These are phyloP conservation scores for Penicillium ochrochloron DNA, from an alignment of 495 filamentous ascomycete genomes.

Conservation along the genomic window DNA sequence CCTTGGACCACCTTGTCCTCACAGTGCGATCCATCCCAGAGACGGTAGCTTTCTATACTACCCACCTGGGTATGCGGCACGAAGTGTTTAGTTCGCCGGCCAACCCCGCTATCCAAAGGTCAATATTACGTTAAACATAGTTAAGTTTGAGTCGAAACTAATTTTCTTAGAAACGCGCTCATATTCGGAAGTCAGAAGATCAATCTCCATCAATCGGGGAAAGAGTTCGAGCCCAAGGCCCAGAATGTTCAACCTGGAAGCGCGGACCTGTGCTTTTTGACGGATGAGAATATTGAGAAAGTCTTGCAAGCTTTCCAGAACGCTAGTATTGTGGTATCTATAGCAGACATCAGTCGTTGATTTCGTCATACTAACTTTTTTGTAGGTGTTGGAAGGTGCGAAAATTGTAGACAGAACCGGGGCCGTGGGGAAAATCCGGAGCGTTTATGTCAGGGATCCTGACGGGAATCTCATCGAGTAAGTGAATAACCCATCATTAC, in stretches of 20 bases:
- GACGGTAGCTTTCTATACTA: slow-evolving; percentile 54
- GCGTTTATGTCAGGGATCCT: slow-evolving; percentile 59
- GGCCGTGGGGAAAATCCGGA: slow-evolving; percentile 52
- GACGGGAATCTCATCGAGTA: slow-evolving; percentile 63
- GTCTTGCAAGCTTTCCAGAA: slow-evolving; percentile 39
- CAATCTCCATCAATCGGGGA: slow-evolving; percentile 56
- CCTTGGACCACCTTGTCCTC: slow-evolving; percentile 59
- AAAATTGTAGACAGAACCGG: slow-evolving; percentile 55
- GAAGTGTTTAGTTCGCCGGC: slow-evolving; percentile 46
- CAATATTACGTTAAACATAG: background rate
- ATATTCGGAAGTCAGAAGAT: slow-evolving; percentile 58
- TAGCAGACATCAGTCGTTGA: background rate
- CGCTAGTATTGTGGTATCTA: slow-evolving; percentile 43
- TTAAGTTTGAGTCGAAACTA: background rate
- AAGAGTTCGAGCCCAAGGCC: slow-evolving; percentile 61
- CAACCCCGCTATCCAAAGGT: slow-evolving; percentile 38
- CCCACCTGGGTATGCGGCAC: slow-evolving; percentile 54
- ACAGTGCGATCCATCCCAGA: slow-evolving; percentile 51
- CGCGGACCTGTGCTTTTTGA: slow-evolving; percentile 60
- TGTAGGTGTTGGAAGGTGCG: slow-evolving; percentile 46
- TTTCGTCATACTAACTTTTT: slow-evolving; percentile 10
- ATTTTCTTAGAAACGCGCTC: slow-evolving; percentile 48
- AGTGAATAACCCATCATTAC: slow-evolving; percentile 5
- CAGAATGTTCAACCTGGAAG: slow-evolving; percentile 50
- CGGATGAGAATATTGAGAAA: slow-evolving; percentile 45